Base-by-base conservation (phyloP, 371 early-diverging fungal species). In the Blakeslea trispora region DNA sequence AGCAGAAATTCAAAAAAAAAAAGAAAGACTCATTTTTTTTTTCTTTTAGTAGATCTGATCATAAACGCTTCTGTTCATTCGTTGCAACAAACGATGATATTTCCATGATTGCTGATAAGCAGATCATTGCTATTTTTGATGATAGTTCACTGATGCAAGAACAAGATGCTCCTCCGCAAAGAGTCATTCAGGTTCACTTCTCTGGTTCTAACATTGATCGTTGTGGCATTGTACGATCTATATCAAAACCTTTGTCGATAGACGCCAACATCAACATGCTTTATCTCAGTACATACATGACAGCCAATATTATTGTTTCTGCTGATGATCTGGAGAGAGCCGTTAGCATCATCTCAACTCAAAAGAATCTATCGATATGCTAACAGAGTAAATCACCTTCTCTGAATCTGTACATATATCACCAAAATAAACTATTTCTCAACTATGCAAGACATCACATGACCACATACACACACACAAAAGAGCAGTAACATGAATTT, bases 141-240 rank as follows among this genome's bases (percentile, higher is more conserved):
- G 79, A 81, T 18, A 73, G 79, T 45, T 59, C 65, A 44, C 44
- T 86, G 15, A 75, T 76, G 53, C 69, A 59, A 69, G 75, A 75
- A 45, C 57, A 69, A 52, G 71, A 69, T 24, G 74, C 74, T 18
- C 53, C 66, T 18, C 64, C 72, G 0, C 63, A 84, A 28, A 65
- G 81, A 34, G 74, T 82, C 39, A 83, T 86, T 55, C 84, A 84
- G 54, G 70, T 86, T 34, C 82, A 84, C 66, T 64, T 86, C 53
- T 72, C 74, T 21, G 70, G 78, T 13, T 76, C 57, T 8, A 63
- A 63, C 49, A 31, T 50, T 64, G 86, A 86, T 59, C 72, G 76
- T 56, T 81, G 69, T 52, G 86, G 86, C 37, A 84, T 86, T 49
- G 81, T 84, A 9, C 75, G 77, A 35, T 80, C 80, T 28, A 79